A percentile compares a stretch with the other conserved stretches of the same genome.
Conservation (phyloP, 208 protist genomes). For the Histomonas meleagridis region DNA sequence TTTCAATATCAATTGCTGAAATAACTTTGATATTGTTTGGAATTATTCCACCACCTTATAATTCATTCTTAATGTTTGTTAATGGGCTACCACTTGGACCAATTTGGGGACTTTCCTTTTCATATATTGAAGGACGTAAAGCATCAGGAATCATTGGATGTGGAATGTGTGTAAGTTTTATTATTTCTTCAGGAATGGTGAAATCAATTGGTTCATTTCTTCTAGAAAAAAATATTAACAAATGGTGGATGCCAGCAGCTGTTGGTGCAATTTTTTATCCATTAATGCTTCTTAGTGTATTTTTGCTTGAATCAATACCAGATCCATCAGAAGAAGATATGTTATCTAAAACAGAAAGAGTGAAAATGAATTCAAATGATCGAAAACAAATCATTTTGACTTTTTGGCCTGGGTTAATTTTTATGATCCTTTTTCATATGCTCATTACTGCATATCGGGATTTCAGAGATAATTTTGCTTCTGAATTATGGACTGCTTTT, state of each 20-base stretch:
- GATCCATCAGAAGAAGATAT: neutral
- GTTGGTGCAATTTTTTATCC: conserved; percentile 20
- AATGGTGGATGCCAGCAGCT: neutral
- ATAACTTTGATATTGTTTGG: neutral
- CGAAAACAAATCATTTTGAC: neutral
- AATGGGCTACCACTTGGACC: neutral
- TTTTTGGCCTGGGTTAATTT: neutral
- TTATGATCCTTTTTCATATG: neutral
- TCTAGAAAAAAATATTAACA: neutral
- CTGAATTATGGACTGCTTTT: neutral
- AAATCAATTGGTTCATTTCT: neutral
- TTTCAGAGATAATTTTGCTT: conserved; percentile 7
- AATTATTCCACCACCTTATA: neutral
- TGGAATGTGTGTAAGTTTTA: neutral
- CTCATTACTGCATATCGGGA: neutral
- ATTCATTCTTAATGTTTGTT: neutral
- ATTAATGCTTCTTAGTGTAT: neutral
- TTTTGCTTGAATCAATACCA: neutral
- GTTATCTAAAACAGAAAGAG: neutral
- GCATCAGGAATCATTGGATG: neutral
- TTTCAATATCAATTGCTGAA: neutral
- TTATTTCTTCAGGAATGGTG: neutral
- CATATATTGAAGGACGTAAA: neutral
- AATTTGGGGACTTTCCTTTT: neutral
- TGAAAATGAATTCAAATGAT: neutral